phyloP scores from a whole-genome alignment of 352 stramenopile species.

The Elongisporangium prolatum region DNA sequence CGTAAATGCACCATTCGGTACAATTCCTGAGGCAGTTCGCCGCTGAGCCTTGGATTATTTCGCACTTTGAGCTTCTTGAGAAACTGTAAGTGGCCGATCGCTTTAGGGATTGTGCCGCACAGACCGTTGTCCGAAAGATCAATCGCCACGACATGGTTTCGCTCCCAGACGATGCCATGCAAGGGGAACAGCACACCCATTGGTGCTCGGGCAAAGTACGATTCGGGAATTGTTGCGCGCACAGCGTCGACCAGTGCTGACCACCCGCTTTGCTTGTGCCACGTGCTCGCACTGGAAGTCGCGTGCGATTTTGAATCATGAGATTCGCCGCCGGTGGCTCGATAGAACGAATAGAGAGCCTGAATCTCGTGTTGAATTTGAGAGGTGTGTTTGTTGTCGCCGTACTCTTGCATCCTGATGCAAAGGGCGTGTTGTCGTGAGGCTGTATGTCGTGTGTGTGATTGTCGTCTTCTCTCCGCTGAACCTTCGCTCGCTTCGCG shows the following conservation, averaged over 20 bases:
- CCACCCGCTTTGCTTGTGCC: constrained; percentile 38
- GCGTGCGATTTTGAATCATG: neutral
- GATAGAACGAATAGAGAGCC: constrained; percentile 37
- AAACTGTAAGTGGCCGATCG: constrained; percentile 36
- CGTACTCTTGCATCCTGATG: neutral
- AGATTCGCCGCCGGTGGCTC: constrained; percentile 24
- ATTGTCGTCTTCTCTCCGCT: neutral
- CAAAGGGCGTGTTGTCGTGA: neutral
- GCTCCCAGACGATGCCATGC: constrained; percentile 45
- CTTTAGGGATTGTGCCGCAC: constrained; percentile 30
- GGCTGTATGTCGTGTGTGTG: constrained; percentile 1
- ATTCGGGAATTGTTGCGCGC: constrained; percentile 14
- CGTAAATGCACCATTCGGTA: constrained; percentile 44
- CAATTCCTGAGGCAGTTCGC: constrained; percentile 16
- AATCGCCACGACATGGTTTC: constrained; percentile 54
- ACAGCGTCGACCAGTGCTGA: constrained; percentile 13
- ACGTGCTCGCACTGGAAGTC: constrained; percentile 12
- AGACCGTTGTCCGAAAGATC: constrained; percentile 51
- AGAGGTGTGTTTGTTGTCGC: constrained; percentile 20
- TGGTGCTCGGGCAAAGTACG: constrained; percentile 15
- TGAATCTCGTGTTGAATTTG: constrained; percentile 40
- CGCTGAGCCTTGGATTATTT: constrained; percentile 41
- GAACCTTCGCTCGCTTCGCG: neutral
- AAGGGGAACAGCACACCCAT: constrained; percentile 36
- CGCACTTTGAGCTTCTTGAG: constrained; percentile 55